Percentiles rank a stretch among this genome's conserved stretches.
Evolutionary conservation across 2,329 filamentous ascomycete species (phyloP).

Genomic region (Sporothrix brunneoviolacea): DNA sequence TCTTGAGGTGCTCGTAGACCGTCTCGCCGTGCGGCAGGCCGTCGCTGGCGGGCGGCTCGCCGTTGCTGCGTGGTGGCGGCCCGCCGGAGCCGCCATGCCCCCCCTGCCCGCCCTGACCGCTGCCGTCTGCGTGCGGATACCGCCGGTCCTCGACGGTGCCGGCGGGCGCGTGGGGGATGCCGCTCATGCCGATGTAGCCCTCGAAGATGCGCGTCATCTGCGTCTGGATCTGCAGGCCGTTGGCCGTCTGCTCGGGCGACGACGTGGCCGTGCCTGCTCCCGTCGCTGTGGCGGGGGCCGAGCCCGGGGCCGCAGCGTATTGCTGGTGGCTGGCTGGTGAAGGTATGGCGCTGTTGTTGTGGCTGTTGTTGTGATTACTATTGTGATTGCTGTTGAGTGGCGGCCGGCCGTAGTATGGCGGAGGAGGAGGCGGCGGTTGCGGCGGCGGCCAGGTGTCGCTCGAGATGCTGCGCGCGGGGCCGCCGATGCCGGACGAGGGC

Average conservation of each 20-base stretch:
- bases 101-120: not conserved
- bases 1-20: slow-evolving; percentile 12
- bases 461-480: too few species aligned
- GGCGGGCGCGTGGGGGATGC: slow-evolving; percentile 7
- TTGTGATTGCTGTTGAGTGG: not conserved
- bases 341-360: not conserved
- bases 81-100: not conserved
- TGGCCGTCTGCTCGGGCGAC: slow-evolving; percentile 23
- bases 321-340: too few species aligned
- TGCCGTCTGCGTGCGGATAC: not conserved
- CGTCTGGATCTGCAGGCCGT: slow-evolving; percentile 43
- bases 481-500: not conserved
- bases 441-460: too few species aligned
- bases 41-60: not conserved
- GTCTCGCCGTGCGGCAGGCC: not conserved
- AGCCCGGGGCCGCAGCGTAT: not conserved
- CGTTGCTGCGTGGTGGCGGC: not conserved
- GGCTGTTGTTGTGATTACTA: slow-evolving; percentile 3
- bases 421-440: too few species aligned
- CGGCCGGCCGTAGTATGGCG: too few species aligned
- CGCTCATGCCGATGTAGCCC: slow-evolving; percentile 26
- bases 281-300: not conserved
- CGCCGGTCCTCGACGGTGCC: not conserved
- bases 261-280: not conserved
- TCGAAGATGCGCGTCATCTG: slow-evolving; percentile 48